A percentile compares a stretch with the other conserved stretches of the same genome.
Evolutionary conservation across 495 filamentous ascomycete species (phyloP).

Genomic region (Terfezia boudieri): DNA sequence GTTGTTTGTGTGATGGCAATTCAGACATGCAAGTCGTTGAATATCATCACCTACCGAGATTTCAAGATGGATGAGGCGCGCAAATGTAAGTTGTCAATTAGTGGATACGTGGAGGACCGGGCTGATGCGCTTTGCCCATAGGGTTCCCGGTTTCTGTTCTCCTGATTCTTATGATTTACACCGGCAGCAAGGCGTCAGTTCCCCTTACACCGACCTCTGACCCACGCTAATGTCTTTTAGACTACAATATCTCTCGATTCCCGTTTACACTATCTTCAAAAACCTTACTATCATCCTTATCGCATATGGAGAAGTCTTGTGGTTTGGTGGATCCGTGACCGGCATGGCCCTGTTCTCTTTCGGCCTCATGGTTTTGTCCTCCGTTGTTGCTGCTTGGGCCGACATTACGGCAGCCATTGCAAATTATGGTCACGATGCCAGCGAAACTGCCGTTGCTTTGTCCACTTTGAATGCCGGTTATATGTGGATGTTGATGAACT

Average conservation of each 20-base stretch:
- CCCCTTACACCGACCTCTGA: not conserved
- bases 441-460: slow-evolving; percentile 48
- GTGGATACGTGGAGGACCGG: too few relatives aligned
- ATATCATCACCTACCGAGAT: slow-evolving; percentile 73
- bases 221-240: not conserved
- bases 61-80: slow-evolving; percentile 78
- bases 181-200: slow-evolving; percentile 57
- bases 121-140: slow-evolving; percentile 16
- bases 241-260: slow-evolving; percentile 87
- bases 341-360: slow-evolving; percentile 81
- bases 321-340: slow-evolving; percentile 92
- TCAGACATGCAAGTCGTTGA: slow-evolving; percentile 54
- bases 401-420: slow-evolving; percentile 77
- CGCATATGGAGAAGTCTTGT: slow-evolving; percentile 94
- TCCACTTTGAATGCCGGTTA: slow-evolving; percentile 90
- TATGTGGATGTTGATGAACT: slow-evolving; percentile 95
- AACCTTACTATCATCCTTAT: slow-evolving; percentile 98
- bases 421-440: slow-evolving; percentile 30
- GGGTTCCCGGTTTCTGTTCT: slow-evolving; percentile 96
- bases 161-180: slow-evolving; percentile 99
- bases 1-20: slow-evolving; percentile 82
- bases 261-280: slow-evolving; percentile 99
- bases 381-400: slow-evolving; percentile 88
- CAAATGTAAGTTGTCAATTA: slow-evolving; percentile 38
- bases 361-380: slow-evolving; percentile 91